Evolutionary conservation across 768 basidiomycete genomes (phyloP), one percentile per base, ranked within the genome.

Genomic region (Pholiota conissans): DNA sequence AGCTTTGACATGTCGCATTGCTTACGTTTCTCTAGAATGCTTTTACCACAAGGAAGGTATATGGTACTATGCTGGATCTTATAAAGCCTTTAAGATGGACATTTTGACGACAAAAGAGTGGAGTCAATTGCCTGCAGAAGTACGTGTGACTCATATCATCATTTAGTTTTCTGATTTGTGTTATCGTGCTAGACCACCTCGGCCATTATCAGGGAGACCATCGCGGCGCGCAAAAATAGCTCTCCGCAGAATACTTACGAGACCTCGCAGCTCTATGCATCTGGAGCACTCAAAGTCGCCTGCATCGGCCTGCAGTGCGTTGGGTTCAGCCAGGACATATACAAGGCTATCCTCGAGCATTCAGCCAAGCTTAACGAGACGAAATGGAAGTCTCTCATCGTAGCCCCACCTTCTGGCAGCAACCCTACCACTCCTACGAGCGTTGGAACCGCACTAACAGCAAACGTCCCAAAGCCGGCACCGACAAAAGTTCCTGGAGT

Each of bases 11-110:
- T 3, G 7, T 55, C 24, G 53, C 40, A 16, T 30, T 22, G 40
- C 22, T 16, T 35, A 49, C 18, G 16, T 53, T 46, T 9, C 28
- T 26, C 27, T 49, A 90, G 90, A 92, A 66, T 92, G 89, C 61
- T 92, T 92, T 70, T 92, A 85, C 63, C 87, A 85, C 70, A 90
- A 85, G 68, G 88, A 90, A 55, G 87, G 86, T 7, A 82, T 83
- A 58, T 92, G 89, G 88, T 92, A 91, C 67, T 92, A 92, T 59
- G 90, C 90, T 11, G 90, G 90, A n/a, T 78, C 83, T 3, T 92
- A 92, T 71, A 83, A 79, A 53, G 81, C 81, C 1, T 84, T 92
- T 67, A 73, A 77, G 52, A 77, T 92, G 49, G 84, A 84, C 26
- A 83, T 89, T 56, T 73, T 92, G 13, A 83, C 84, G 0, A 71